phyloP scores from a whole-genome alignment of 352 stramenopile genomes.

The Phytophthora chlamydospora region DNA sequence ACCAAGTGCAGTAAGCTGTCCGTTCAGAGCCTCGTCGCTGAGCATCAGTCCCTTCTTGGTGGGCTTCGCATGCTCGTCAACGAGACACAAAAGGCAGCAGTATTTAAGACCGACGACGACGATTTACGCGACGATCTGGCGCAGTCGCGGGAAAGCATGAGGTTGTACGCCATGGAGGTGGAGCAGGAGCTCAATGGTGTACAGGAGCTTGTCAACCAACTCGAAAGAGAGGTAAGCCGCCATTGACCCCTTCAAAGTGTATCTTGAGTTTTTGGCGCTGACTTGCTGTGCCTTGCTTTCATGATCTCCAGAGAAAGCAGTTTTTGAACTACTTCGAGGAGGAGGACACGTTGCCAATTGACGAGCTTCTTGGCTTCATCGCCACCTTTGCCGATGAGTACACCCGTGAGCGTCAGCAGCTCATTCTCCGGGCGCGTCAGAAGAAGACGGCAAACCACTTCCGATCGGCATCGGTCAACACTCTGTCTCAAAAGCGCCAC shows the following conservation, averaged over 20 bases:
- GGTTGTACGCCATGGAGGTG: conserved; percentile 63
- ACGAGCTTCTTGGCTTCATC: conserved; percentile 70
- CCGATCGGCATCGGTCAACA: conserved; percentile 15
- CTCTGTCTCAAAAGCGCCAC: conserved; percentile 26
- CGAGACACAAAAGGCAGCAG: conserved; percentile 52
- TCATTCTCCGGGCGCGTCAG: conserved; percentile 33
- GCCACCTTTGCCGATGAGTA: conserved; percentile 71
- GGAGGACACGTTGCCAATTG: conserved; percentile 63
- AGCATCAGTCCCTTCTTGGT: conserved; percentile 64
- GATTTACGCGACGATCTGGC: conserved; percentile 28
- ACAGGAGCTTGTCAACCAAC: conserved; percentile 47
- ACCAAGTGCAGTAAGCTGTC: conserved; percentile 73
- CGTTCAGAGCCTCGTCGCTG: conserved; percentile 54
- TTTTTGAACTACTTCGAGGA: conserved; percentile 86
- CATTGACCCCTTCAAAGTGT: background rate
- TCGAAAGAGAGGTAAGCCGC: conserved; percentile 54
- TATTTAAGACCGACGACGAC: conserved; percentile 39
- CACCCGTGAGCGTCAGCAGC: conserved; percentile 54
- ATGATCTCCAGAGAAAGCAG: conserved; percentile 46
- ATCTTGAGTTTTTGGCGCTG: conserved; percentile 1
- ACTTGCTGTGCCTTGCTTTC: background rate
- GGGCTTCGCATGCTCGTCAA: conserved; percentile 60
- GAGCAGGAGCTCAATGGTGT: conserved; percentile 62
- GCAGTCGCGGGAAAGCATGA: conserved; percentile 45
- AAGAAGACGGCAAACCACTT: conserved; percentile 19